Evolutionary conservation across 768 basidiomycete genomes (phyloP), one percentile per base, ranked within the genome.

Genomic region (Dendrothele bispora): DNA sequence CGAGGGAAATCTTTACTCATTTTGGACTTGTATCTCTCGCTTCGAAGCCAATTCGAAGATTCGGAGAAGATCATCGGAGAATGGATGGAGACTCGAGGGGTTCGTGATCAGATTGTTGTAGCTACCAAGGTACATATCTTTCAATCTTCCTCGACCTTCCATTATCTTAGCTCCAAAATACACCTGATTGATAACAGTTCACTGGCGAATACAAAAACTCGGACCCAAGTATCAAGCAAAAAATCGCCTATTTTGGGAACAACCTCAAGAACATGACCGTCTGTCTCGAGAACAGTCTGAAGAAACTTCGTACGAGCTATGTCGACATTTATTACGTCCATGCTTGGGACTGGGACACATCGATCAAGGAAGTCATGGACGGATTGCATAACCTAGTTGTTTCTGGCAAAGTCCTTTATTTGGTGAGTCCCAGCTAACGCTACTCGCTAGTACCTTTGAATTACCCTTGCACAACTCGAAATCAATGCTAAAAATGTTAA

Each of bases 21-120:
- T 7, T 2, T 8, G 25, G 25, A 7, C 25, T 18, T 44, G 14
- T n/a, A n/a, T n/a, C n/a, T n/a, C 11, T 22, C 27, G 35, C 11
- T 17, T n/a, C 17, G 21, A 29, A 78, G 74, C 46, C 79, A 84
- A 55, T 72, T 80, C 47, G 81, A 76, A 49, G 56, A 71, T 17
- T 80, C 78, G 3, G 83, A 87, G 57, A 46, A 55, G 44, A 73
- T 75, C 53, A 68, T 79, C 25, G 78, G 78, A 3, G 78, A 80
- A 56, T 82, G 78, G 78, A 73, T 75, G 48, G 69, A 75, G 51
- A 52, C 61, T 27, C 63, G 74, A 18, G 67, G 66, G 0, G 73
- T 72, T 41, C 64, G 79, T 2, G 73, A 78, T 50, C 72, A 75
- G 51, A 62, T 81, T 11, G 73, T 79, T 48, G 68, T 79, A 36